Base-by-base conservation (phyloP, 2,329 filamentous ascomycete genomes). In the Alternaria hordeiaustralica region DNA sequence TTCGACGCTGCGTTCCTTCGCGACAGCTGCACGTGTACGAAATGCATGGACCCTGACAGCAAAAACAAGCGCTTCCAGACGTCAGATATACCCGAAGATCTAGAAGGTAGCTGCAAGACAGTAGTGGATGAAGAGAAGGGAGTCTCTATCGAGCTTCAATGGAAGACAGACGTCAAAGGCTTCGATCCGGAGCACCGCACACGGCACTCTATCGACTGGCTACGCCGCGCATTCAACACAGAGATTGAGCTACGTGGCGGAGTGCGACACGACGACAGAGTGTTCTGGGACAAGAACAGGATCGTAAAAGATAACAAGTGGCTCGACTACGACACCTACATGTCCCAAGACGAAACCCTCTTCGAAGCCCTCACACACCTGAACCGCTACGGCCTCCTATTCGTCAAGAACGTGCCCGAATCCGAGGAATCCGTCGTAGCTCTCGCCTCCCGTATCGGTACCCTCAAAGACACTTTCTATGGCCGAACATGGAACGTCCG, bases 401-500 rank as follows among this genome's bases (percentile, higher is more conserved):
- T 97, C 78, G 79, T 98, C 26, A 88, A 87, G 53, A 87, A 88
- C 64, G 90, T 97, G 6, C 94, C 95, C 0, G 83, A 89, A 10
- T 86, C 87, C 15, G 87, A 91, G 64, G 80, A 85, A 2, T 86
- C 89, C 5, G 90, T 97, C 5, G 85, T 87, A 43, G 81, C 84
- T 21, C 88, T 98, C 61, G 91, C 89, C 3, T 84, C 85, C 5
- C 87, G 89, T 55, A 92, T 98, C 63, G 94, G 94, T 1, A 87
- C 87, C 33, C 82, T 97, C 25, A 91, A 93, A 74, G 89, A 93
- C 71, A 96, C 94, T 8, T 96, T 98, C 76, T 98, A 98, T 79
- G 96, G 96, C 45, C 84, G 86, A 70, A 97, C 93, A 0, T 98
- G 94, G 89, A 92, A 97, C 79, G 95, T 98, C 12, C 88, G 89